Percentiles rank a stretch among this genome's conserved stretches.
phyloP scores from a whole-genome alignment of 352 stramenopile genomes.

The Globisporangium heterothallicum region DNA sequence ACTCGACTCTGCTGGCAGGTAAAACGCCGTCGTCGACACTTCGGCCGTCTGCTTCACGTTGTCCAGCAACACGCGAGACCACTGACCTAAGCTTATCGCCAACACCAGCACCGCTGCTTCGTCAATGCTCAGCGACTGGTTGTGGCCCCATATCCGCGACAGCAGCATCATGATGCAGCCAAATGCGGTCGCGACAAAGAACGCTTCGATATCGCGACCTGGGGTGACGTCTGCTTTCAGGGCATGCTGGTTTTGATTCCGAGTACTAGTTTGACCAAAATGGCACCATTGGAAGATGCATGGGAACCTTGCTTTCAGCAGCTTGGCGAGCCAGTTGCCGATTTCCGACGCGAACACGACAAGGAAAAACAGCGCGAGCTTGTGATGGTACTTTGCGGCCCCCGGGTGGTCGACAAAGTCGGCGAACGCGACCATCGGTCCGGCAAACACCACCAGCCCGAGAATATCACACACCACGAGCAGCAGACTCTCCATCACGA shows the following conservation, averaged over 20 bases:
- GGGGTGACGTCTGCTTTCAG: conserved; percentile 21
- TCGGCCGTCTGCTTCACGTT: conserved; percentile 39
- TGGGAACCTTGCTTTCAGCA: conserved; percentile 1
- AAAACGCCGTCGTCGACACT: conserved; percentile 40
- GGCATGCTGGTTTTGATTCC: no score
- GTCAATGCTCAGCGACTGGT: conserved; percentile 18
- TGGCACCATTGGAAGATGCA: not conserved
- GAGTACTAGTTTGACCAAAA: no score
- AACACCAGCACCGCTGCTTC: conserved; percentile 40
- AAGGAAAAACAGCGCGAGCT: conserved; percentile 43
- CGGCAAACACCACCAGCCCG: conserved; percentile 21
- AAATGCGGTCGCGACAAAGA: conserved; percentile 25
- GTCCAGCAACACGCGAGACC: conserved; percentile 28
- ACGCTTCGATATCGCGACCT: conserved; percentile 22
- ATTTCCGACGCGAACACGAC: conserved; percentile 39
- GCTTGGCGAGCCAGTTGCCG: conserved; percentile 12
- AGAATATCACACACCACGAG: conserved; percentile 35
- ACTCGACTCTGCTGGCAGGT: conserved; percentile 23
- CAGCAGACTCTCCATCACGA: conserved; percentile 41
- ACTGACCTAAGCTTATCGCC: conserved; percentile 33
- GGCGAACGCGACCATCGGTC: conserved; percentile 34
- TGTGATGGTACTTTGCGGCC: conserved; percentile 24
- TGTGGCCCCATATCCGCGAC: conserved; percentile 20
- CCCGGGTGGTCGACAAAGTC: conserved; percentile 37
- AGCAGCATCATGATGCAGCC: conserved; percentile 28